Base-by-base conservation (phyloP, 768 basidiomycete genomes). In the Lepiota brunneoincarnata region DNA sequence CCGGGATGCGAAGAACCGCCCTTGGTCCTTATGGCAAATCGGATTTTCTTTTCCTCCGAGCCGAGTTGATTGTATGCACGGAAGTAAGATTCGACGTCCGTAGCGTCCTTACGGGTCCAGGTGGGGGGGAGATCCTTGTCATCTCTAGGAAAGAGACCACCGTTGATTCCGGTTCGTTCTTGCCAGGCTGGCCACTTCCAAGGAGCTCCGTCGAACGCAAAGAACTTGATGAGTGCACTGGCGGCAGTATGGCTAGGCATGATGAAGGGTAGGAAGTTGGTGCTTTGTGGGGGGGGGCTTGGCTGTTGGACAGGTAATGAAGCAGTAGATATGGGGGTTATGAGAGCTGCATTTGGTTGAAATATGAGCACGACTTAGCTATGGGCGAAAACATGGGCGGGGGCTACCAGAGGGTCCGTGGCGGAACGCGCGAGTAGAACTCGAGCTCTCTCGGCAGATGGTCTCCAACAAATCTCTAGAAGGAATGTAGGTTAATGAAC, bases 71-170 rank as follows among this genome's bases (percentile, higher is more conserved):
- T 21, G 23, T 59, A 66, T 1, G 51, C 51, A 0, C 24, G 12
- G 36, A 65, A 63, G 34, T 61, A 67, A 0, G 59, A 52, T 0
- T 26, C 11, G 18, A 68, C 44, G 20, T 62, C 41, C 3, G 5
- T 28, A 2, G 51, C 44, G 4, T 57, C 36, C 7, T 56, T 2
- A 1, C 53, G 43, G 1, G 60, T 61, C 61, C 56, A 63, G 0
- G 54, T 49, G 0, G 15, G 9, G 1, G 61, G 61, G 20, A 60
- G 55, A 0, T 45, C 40, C 0, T 36, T 4, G 39, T 61, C 59
- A 10, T 59, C 56, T 1, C 44, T 31, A 2, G 63, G 58, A 17
- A 66, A 63, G 4, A 63, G 26, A 2, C 62, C 60, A 17, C 51
- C 28, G 6, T 10, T 6, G 18, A 63, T 41, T 2, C 62, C 59